Evolutionary conservation across 495 filamentous ascomycete genomes (phyloP), one percentile per base, ranked within the genome.

Genomic region (Trichocladium uniseriatum): DNA sequence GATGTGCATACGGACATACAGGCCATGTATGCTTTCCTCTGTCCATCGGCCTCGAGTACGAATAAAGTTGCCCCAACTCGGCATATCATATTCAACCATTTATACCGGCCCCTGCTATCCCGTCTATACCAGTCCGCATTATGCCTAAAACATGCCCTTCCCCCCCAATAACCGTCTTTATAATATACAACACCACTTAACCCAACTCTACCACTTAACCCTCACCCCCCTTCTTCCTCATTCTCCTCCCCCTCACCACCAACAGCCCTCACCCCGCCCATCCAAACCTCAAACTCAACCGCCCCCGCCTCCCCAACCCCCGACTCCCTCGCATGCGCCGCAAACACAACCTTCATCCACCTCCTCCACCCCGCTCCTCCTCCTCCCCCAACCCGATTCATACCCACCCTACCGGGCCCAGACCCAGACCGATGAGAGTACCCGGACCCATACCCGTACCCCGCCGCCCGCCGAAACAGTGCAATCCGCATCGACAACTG

Each of bases 401-500:
- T n/a, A n/a, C n/a, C n/a, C n/a, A n/a, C n/a, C n/a, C n/a, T n/a
- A n/a, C n/a, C 37, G 10, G 22, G 6, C 9, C 31, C 20, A 44
- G 14, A 20, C 43, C 19, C 54, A 59, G 22, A 62, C 62, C 51
- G 57, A 58, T n/a, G n/a, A n/a, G n/a, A n/a, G n/a, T 44, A 48
- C 51, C 34, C 57, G 59, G 47, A 53, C 63, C 51, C 58, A 63
- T 27, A 27, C 55, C 55, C 28, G 56, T 38, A 11, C 52, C 72
- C 71, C 6, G 68, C 69, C 0, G 67, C 68, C 43, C 77, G 71
- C 53, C 82, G 90, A 50, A 84, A 79, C 43, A 98, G 62, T 4
- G 86, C 89, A 45, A 98, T 79, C 8, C 92, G 81, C 55, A 77
- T 81, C 2, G 84, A 77, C 36, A 97, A 80, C 68, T 92, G 86